Evolutionary conservation across 371 early-diverging fungal species (phyloP).

Genomic region (Syncephalastrum racemosum): DNA sequence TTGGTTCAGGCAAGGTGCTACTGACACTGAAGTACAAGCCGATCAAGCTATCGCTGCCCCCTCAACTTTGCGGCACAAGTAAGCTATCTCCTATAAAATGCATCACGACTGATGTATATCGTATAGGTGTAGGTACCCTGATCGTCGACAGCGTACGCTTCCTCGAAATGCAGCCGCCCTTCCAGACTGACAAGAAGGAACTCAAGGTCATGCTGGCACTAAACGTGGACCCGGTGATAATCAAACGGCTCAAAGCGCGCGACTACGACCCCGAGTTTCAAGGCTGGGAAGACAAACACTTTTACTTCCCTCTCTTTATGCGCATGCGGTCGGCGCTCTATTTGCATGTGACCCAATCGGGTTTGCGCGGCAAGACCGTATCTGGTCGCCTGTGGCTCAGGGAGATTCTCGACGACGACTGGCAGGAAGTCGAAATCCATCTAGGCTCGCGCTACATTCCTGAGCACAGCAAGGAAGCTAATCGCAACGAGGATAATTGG

Average conservation of each 20-base stretch:
- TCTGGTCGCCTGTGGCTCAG: constrained; percentile 44
- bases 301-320: constrained; percentile 42
- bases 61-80: constrained; percentile 31
- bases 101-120: not conserved
- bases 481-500: constrained; percentile 40
- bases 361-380: constrained; percentile 19
- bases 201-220: constrained; percentile 29
- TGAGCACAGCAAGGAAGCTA: constrained; percentile 33
- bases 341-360: constrained; percentile 31
- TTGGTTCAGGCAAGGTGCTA: constrained; percentile 46
- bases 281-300: constrained; percentile 16
- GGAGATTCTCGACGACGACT: constrained; percentile 27
- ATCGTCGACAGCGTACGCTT: constrained; percentile 29
- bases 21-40: constrained; percentile 41
- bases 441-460: constrained; percentile 15
- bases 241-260: constrained; percentile 24
- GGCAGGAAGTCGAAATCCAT: constrained; percentile 30
- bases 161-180: constrained; percentile 20
- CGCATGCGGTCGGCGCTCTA: constrained; percentile 42
- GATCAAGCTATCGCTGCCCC: constrained; percentile 33
- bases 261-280: constrained; percentile 12
- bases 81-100: not conserved
- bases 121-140: constrained; percentile 40
- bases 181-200: not conserved
- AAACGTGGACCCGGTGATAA: constrained; percentile 35